Conservation (phyloP, 1,284 basidiomycete genomes). For the Pholiota adiposa region DNA sequence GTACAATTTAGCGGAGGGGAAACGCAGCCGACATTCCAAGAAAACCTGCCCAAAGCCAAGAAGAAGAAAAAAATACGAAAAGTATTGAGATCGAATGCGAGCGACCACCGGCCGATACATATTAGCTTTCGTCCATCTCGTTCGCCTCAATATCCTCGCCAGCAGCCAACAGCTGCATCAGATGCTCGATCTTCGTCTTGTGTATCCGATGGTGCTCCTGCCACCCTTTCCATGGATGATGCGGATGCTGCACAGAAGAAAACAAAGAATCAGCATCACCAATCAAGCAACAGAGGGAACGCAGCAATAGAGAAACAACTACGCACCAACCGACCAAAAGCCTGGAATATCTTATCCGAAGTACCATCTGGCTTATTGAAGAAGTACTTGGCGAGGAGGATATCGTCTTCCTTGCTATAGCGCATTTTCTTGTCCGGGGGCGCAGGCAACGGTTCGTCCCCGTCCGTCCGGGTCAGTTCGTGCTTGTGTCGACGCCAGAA, state of each 20-base stretch:
- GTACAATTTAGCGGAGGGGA: too few relatives aligned
- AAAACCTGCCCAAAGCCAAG: too few relatives aligned
- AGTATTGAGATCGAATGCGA: too few relatives aligned
- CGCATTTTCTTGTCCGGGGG: constrained; percentile 84
- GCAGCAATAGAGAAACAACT: constrained; percentile 1
- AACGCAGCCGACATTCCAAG: too few relatives aligned
- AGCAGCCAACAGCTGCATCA: constrained; percentile 59
- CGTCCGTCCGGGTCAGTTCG: constrained; percentile 65
- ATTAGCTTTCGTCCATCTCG: constrained; percentile 22
- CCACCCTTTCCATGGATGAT: constrained; percentile 91
- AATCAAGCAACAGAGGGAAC: background rate
- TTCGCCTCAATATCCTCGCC: constrained; percentile 56
- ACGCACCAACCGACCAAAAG: constrained; percentile 67
- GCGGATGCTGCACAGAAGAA: constrained; percentile 63
- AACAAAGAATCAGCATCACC: background rate
- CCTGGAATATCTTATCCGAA: constrained; percentile 79
- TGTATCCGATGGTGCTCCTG: constrained; percentile 86
- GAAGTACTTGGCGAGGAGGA: constrained; percentile 76
- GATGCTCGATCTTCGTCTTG: constrained; percentile 80
- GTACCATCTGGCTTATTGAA: constrained; percentile 72
- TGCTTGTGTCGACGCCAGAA: constrained; percentile 85
- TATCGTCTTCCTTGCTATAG: constrained; percentile 75
- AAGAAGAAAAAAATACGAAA: too few relatives aligned
- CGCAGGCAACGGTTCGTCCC: constrained; percentile 68
- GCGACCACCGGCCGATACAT: too few relatives aligned